A percentile compares a stretch with the other conserved stretches of the same genome.
Conservation (phyloP, 192 early-diverging fungal genomes). For the Coemansia sp. region DNA sequence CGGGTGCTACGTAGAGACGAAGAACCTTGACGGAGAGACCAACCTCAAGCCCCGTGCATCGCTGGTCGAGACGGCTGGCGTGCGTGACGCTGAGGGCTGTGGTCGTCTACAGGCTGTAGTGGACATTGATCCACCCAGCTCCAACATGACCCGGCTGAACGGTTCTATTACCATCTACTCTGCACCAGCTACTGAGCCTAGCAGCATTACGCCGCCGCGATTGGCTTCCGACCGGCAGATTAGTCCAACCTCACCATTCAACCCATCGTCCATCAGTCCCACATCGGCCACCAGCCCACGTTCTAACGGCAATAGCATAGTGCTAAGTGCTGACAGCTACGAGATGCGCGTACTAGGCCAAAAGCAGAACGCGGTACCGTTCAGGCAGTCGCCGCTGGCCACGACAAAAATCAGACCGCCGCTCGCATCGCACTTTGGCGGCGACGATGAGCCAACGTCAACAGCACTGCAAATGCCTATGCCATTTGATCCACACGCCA, state of each 20-base stretch:
- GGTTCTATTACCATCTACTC: constrained; percentile 61
- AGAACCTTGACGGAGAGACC: constrained; percentile 98
- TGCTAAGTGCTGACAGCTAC: constrained; percentile 27
- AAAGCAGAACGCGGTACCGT: constrained; percentile 23
- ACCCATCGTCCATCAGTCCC: background rate
- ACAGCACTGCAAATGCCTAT: background rate
- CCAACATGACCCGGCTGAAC: constrained; percentile 75
- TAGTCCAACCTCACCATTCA: constrained; percentile 22
- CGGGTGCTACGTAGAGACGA: constrained; percentile 94
- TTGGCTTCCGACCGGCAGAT: constrained; percentile 15
- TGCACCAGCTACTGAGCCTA: constrained; percentile 24
- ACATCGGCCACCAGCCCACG: constrained; percentile 8
- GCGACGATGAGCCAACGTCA: constrained; percentile 30
- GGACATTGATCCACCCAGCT: constrained; percentile 83
- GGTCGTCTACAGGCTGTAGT: constrained; percentile 65
- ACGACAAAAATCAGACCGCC: constrained; percentile 9
- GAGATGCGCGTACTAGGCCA: constrained; percentile 43
- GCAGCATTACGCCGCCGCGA: constrained; percentile 19
- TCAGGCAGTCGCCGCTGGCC: constrained; percentile 48
- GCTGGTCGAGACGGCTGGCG: constrained; percentile 63
- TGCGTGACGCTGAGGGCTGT: constrained; percentile 69
- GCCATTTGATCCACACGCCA: background rate
- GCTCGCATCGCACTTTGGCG: constrained; percentile 23
- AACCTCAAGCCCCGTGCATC: constrained; percentile 89
- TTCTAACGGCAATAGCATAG: background rate